A percentile compares a stretch with the other conserved stretches of the same genome.
Evolutionary conservation across 495 filamentous ascomycete genomes (phyloP).

Genomic region (Usnea hakonensis): DNA sequence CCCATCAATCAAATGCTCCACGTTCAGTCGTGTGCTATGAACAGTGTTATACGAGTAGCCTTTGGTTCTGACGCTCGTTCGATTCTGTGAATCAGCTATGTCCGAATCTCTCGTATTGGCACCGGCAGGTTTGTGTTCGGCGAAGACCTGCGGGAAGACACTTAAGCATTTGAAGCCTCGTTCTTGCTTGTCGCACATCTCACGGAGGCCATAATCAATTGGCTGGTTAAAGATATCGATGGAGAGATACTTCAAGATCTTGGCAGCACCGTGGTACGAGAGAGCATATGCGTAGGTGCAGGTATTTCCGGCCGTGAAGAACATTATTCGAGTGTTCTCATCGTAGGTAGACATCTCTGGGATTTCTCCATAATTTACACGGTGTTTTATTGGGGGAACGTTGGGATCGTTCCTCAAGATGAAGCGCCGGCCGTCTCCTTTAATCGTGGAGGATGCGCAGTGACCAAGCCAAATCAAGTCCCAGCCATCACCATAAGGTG

Average conservation of each 20-base stretch:
- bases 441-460: conserved; percentile 35
- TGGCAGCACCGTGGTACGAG: conserved; percentile 42
- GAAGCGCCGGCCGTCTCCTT: conserved; percentile 19
- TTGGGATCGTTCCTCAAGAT: conserved; percentile 25
- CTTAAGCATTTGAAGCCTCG: conserved; percentile 35
- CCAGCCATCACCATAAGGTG: conserved; percentile 52
- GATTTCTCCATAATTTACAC: conserved; percentile 11
- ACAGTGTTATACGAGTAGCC: conserved; percentile 40
- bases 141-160: conserved; percentile 40
- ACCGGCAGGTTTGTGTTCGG: conserved; percentile 38
- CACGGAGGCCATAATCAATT: conserved; percentile 43
- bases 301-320: conserved; percentile 40
- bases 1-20: conserved; percentile 24
- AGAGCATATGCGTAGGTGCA: conserved; percentile 51
- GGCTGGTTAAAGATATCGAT: conserved; percentile 36
- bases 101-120: conserved; percentile 36
- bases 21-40: conserved; percentile 44
- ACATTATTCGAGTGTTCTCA: conserved; percentile 39
- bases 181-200: conserved; percentile 36
- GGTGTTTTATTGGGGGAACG: conserved; percentile 21
- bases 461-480: conserved; percentile 49
- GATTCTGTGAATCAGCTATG: conserved; percentile 31
- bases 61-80: conserved; percentile 27
- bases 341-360: conserved; percentile 26
- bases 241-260: conserved; percentile 42